phyloP scores from a whole-genome alignment of 1,284 basidiomycete species.

The Pterulicium gracile region DNA sequence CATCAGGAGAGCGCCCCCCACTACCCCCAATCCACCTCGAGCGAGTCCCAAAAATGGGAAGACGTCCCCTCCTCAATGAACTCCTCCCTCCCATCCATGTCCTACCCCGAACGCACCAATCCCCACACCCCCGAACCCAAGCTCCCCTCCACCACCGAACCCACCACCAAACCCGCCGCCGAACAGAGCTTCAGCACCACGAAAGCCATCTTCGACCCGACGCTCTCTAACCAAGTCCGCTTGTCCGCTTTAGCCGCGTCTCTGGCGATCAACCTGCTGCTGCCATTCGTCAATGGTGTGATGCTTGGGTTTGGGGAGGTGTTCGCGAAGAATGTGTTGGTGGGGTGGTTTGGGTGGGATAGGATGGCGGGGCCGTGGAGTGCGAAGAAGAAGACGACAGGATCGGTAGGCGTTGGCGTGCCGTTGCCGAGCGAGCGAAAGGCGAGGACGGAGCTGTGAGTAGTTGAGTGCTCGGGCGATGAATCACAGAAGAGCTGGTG shows the following conservation, averaged over 20 bases:
- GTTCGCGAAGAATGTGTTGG: slow-evolving; percentile 81
- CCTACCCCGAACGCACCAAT: slow-evolving; percentile 46
- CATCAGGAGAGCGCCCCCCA: too few relatives aligned
- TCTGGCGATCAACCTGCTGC: slow-evolving; percentile 82
- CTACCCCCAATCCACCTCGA: not conserved
- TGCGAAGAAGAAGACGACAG: not conserved
- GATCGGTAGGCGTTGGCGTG: too few relatives aligned
- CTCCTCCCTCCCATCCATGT: slow-evolving; percentile 69
- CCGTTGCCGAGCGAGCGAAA: too few relatives aligned
- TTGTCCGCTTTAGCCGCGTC: slow-evolving; percentile 69
- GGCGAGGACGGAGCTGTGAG: too few relatives aligned
- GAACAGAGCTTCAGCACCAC: slow-evolving; percentile 30
- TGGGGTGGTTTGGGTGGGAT: slow-evolving; percentile 34
- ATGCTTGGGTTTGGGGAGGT: slow-evolving; percentile 99
- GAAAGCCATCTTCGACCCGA: slow-evolving; percentile 67
- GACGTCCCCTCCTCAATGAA: slow-evolving; percentile 50
- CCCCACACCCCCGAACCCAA: slow-evolving; percentile 28
- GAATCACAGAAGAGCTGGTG: too few relatives aligned
- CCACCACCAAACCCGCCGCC: slow-evolving; percentile 16
- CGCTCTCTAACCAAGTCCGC: slow-evolving; percentile 54
- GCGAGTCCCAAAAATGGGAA: slow-evolving; percentile 46
- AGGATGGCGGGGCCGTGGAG: not conserved
- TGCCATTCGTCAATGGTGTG: slow-evolving; percentile 95
- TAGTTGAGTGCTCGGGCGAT: too few relatives aligned
- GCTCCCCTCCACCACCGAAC: slow-evolving; percentile 10